Percentiles rank a stretch among this genome's conserved stretches.
Evolutionary conservation across 352 stramenopile genomes (phyloP).

Genomic region (Phytophthora pisi): DNA sequence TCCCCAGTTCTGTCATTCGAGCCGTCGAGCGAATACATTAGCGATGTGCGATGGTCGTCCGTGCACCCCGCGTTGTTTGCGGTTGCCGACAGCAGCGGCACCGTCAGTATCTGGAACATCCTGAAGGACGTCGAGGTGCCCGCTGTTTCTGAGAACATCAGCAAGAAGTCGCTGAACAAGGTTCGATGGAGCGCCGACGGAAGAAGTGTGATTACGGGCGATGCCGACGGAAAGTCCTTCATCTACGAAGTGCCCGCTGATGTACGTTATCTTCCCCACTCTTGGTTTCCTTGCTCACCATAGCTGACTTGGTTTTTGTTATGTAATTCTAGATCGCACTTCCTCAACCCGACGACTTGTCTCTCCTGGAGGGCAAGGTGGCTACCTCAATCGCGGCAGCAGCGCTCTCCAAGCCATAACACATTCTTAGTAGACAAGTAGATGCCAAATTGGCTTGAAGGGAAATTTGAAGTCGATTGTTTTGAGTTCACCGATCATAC

Average conservation of each 20-base stretch:
- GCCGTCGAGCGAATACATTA: constrained; percentile 89
- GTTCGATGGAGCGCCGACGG: constrained; percentile 82
- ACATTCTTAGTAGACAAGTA: constrained; percentile 20
- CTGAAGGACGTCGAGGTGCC: constrained; percentile 84
- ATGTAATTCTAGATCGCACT: constrained; percentile 58
- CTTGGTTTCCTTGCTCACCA: constrained; percentile 15
- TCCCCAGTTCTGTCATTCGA: constrained; percentile 82
- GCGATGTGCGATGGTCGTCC: constrained; percentile 86
- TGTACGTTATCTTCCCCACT: constrained; percentile 39
- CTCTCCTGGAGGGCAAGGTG: constrained; percentile 69
- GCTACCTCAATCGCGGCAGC: constrained; percentile 52
- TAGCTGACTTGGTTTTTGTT: constrained; percentile 11
- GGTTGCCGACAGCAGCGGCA: constrained; percentile 76
- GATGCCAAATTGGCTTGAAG: constrained; percentile 23
- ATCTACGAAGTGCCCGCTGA: constrained; percentile 84
- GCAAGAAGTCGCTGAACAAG: constrained; percentile 82
- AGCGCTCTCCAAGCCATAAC: constrained; percentile 51
- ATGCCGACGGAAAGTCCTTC: constrained; percentile 72
- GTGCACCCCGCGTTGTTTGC: constrained; percentile 83
- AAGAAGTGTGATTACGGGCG: constrained; percentile 80
- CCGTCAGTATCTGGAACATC: constrained; percentile 87
- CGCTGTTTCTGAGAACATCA: constrained; percentile 66
- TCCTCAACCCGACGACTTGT: constrained; percentile 65
- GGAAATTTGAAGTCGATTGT: constrained; percentile 28
- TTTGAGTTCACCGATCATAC: constrained; percentile 16